Base-by-base conservation (phyloP, 345 rosid genomes). In the Corchorus capsularis region DNA sequence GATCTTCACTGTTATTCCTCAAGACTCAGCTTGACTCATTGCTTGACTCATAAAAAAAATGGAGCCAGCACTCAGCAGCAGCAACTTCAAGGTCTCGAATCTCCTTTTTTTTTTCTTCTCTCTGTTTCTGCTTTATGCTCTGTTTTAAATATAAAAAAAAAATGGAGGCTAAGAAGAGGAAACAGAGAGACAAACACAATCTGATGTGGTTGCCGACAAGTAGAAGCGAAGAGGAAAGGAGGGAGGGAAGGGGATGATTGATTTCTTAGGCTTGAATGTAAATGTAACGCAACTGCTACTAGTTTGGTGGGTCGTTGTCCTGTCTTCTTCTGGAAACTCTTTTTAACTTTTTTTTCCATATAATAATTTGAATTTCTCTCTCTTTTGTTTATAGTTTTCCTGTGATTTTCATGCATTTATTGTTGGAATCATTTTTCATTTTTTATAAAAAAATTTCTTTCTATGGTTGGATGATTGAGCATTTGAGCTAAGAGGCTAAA, bases 241-340 rank as follows among this genome's bases (percentile, higher is more conserved):
- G 1, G 27, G 27, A 27, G 27, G 27, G 27, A 27, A 27, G 43
- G 52, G 63, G 43, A 6, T 39, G 43, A 27, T 27, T 4, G 84
- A 45, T 83, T 79, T 39, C 83, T 73, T 75, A 50, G 64, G 75
- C 84, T 83, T 77, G 47, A 81, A 81, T 79, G 77, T 5, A 49
- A 61, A 52, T 76, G 77, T 52, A 50, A 17, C 14, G 74, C 62
- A 53, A 54, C 80, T 22, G 79, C 83, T 27, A 12, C 70, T 61
- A 37, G 65, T 67, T 80, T 74, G 78, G 84, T 76, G 70, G 59
- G 71, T 35, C 50, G 71, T 66, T 59, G 75, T 53, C 72, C 74
- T 81, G 82, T 85, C 89, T 61, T 35, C 20, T 74, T 62, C 64
- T 56, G 61, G 50, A 2, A 50, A 37, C 16, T 1, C 66, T n/a